Evolutionary conservation across 306 rosid species (phyloP), one percentile per base, ranked within the genome.

Genomic region (Pyrus betulifolia): DNA sequence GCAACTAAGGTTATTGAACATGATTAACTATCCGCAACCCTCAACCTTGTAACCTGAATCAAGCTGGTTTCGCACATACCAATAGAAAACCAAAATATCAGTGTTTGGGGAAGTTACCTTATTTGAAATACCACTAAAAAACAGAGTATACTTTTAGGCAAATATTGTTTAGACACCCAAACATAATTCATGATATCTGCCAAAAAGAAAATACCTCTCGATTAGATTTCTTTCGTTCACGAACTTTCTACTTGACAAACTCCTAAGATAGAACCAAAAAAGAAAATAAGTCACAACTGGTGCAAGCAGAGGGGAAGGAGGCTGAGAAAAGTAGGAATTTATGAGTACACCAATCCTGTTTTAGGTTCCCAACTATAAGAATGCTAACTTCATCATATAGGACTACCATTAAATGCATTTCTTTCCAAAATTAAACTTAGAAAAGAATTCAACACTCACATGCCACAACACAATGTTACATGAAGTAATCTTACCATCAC

Each of bases 221-320:
- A 65, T 89, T 93, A 52, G 92, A 91, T 78, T 69, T 93, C 85
- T 86, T 90, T 31, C 92, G 91, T 86, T 90, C 97, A 42, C 92
- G 86, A 68, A 93, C 96, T 89, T 79, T 90, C 83, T 89, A 91
- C 86, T 79, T 90, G 59, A 93, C 87, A 82, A 93, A 93, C 30
- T 85, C 97, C 97, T 90, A 59, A 58, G 79, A 76, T 54, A 72
- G 33, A 8, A 67, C 38, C 21, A 21, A 77, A 8, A 28, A 25
- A 2, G 54, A 5, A 65, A 35, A 2, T 46, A 28, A 18, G 15
- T 11, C 10, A 60, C 18, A 64, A 62, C 69, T 45, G 70, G 35
- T 67, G 57, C 64, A 60, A 31, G 21, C 5, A 25, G 40, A 19
- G 22, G 66, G 69, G 61, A 33, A 4, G 45, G 65, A 74, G 59